phyloP scores from a whole-genome alignment of 2,329 filamentous ascomycete genomes.

The Elsinoe necatrix region DNA sequence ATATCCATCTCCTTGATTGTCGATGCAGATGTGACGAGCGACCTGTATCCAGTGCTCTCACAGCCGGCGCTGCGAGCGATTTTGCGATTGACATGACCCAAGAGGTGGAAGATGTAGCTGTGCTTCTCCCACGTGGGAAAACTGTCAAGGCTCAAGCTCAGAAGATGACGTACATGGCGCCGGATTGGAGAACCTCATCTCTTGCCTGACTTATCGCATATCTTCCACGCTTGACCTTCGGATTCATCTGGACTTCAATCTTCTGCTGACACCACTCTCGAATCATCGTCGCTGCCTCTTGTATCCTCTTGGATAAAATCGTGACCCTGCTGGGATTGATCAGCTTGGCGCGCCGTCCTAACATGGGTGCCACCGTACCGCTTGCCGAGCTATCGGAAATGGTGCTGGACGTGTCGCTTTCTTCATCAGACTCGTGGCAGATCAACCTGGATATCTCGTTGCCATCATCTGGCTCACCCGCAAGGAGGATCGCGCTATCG shows the following conservation, averaged over 20 bases:
- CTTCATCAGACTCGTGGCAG: neutral
- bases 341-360: neutral
- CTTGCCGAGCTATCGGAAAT: neutral
- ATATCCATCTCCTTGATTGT: conserved; percentile 36
- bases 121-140: neutral
- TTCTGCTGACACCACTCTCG: neutral
- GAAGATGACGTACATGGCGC: conserved; percentile 4
- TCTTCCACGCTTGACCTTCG: neutral
- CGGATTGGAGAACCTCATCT: neutral
- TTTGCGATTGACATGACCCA: conserved; percentile 5
- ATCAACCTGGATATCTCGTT: neutral
- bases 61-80: neutral
- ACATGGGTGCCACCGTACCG: neutral
- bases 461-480: neutral
- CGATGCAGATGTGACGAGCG: neutral
- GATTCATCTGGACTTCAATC: neutral
- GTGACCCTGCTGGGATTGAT: neutral
- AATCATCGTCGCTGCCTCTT: neutral
- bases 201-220: neutral
- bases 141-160: neutral
- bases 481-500: neutral
- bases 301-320: neutral
- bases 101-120: neutral
- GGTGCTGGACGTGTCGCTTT: neutral
- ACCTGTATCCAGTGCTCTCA: neutral